Base-by-base conservation (phyloP, 768 basidiomycete genomes). In the Leccinum uliginosum region DNA sequence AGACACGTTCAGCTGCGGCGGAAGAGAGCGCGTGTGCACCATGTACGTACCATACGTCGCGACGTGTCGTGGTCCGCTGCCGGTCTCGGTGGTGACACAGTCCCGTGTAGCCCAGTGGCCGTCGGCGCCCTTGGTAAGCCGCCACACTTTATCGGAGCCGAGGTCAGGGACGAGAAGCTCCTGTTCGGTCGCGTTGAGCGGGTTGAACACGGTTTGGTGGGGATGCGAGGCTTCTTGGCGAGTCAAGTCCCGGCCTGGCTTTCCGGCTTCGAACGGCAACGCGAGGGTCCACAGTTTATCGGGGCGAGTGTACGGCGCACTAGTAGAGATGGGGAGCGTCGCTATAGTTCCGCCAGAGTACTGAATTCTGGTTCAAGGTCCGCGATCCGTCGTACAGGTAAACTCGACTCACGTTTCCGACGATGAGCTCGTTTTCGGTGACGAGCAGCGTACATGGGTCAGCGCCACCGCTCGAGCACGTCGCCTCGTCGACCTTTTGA, bases 201-300 rank as follows among this genome's bases (percentile, higher is more conserved):
- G n/a, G 50, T 64, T 67, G 57, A 69, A 56, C 55, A 79, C 64
- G 32, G 85, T 82, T 64, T 93, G 87, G 72, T 93, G 92, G 0
- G 89, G 87, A 66, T 94, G 93, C 4, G 90, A 78, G 6, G 74
- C 70, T 54, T 84, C 80, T 67, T 94, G 93, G 32, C 92, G 80
- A 19, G 80, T 79, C 6, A 67, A 64, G 65, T 89, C 78, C 1
- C 89, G 89, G 1, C 91, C 89, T 0, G 76, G 74, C 1, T 81
- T 83, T 14, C 65, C 62, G 15, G 24, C 30, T 26, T 67, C 67
- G 47, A 91, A 77, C 2, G 71, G 67, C 23, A 72, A 43, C 45
- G 74, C 67, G 27, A 82, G 63, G 7, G 67, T 73, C 35, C 68
- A 70, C 6, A 76, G 63, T 10, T 68, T 56, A 6, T 72, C 55